Evolutionary conservation across 495 filamentous ascomycete species (phyloP).

Genomic region (Penicillium canescens): DNA sequence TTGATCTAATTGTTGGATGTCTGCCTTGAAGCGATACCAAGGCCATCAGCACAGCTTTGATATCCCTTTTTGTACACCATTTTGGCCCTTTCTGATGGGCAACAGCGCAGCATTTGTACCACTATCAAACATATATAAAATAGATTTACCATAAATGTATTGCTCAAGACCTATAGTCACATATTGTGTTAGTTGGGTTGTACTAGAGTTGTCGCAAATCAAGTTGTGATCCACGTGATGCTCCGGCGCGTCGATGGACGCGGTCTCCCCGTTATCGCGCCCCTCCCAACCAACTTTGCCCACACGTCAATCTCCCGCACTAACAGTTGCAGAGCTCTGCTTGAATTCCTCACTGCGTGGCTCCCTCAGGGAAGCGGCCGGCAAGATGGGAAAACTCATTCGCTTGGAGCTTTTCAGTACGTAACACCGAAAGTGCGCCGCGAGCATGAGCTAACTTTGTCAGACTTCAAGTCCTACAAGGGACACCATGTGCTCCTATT

Average conservation of each 20-base stretch:
- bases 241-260: constrained; percentile 23
- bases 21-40: not conserved
- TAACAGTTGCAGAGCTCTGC: constrained; percentile 8
- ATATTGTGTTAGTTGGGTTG: not conserved
- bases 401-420: constrained; percentile 92
- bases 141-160: no score
- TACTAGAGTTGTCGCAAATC: not conserved
- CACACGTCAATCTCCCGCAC: constrained; percentile 6
- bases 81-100: not conserved
- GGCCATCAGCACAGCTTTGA: no score
- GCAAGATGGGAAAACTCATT: constrained; percentile 83
- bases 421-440: constrained; percentile 20
- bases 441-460: constrained; percentile 28
- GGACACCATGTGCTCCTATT: constrained; percentile 92
- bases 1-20: not conserved
- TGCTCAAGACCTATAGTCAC: no score
- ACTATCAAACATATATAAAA: not conserved
- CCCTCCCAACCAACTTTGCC: constrained; percentile 19
- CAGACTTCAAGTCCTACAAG: constrained; percentile 99
- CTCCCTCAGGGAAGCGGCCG: constrained; percentile 34
- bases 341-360: constrained; percentile 19
- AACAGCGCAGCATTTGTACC: not conserved
- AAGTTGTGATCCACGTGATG: constrained; percentile 20
- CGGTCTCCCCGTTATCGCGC: constrained; percentile 29
- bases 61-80: constrained; percentile 3